Evolutionary conservation across 192 early-diverging fungal genomes (phyloP), one percentile per base, ranked within the genome.

Genomic region (Podila clonocystis): DNA sequence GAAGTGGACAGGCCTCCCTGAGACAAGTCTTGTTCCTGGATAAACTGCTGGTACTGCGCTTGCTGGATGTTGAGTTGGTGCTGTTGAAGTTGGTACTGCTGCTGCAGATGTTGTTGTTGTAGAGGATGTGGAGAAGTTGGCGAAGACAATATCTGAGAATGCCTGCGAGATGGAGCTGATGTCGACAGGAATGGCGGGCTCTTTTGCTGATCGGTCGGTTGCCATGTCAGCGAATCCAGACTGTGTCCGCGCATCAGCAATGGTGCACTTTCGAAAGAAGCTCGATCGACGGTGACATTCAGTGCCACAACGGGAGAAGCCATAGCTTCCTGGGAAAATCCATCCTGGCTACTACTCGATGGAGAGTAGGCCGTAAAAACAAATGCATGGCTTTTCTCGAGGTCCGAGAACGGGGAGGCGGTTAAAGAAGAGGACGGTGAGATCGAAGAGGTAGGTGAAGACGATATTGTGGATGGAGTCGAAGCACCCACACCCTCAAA

Each of bases 221-320:
- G 70, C 62, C 62, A 66, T 20, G 49, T 61, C 15, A 60, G 19
- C 20, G 72, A 73, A 11, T 73, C 72, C 58, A 73, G 28, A n/a
- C 72, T 73, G n/a, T 73, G 28, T 20, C 62, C 31, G 45, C 72
- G 72, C 50, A 66, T 49, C 29, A 73, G 26, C 38, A 52, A 19
- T 6, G 72, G 63, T 13, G 72, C 63, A 24, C 22, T 38, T 9
- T 20, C 30, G n/a, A 50, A 30, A 8, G 65, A 29, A 9, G 30
- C 31, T 33, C 29, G 49, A 1, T 30, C 22, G n/a, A 36, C 34
- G 6, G 4, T 11, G 9, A 11, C 34, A 36, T 36, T 9, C 34
- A 24, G 13, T 4, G 65, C 28, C 20, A 67, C 30, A 17, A 49
- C 24, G 5, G 26, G 30, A 24, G 50, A 50, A 12, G 50, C 55